Evolutionary conservation across 768 basidiomycete genomes (phyloP).

Genomic region (Trichaptum fuscoviolaceum): DNA sequence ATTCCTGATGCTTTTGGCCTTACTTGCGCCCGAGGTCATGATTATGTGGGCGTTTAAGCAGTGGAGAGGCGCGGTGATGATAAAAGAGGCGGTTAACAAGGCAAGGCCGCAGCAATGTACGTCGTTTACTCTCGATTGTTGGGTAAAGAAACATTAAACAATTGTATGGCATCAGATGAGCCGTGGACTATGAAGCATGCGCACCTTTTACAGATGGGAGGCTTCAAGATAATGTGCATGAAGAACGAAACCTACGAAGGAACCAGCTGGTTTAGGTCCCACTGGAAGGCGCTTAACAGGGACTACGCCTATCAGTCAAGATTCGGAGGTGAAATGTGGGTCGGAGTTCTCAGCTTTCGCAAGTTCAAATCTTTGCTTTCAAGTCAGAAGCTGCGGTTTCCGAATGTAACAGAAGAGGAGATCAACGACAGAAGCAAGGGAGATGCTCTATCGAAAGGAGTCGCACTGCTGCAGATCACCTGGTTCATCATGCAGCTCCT

Average conservation of each 20-base stretch:
- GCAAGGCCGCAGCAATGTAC: neutral
- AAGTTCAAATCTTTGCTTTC: neutral
- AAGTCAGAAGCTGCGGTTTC: constrained; percentile 3
- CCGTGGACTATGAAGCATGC: neutral
- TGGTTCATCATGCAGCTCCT: constrained; percentile 29
- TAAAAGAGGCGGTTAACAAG: constrained; percentile 33
- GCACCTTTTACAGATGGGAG: neutral
- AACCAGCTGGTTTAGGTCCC: neutral
- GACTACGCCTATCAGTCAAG: neutral
- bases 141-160: no score
- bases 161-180: neutral
- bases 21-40: constrained; percentile 26
- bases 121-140: neutral
- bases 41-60: constrained; percentile 24
- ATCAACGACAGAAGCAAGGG: constrained; percentile 30
- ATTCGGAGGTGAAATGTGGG: neutral
- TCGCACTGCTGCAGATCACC: constrained; percentile 26
- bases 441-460: constrained; percentile 23
- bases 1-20: constrained; percentile 17
- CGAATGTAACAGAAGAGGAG: constrained; percentile 14
- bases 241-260: neutral
- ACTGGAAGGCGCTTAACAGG: neutral
- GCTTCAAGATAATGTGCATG: neutral
- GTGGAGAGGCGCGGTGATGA: constrained; percentile 5
- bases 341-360: neutral